Base-by-base conservation (phyloP, 164 flowering plant species). In the Brasenia schreberi region DNA sequence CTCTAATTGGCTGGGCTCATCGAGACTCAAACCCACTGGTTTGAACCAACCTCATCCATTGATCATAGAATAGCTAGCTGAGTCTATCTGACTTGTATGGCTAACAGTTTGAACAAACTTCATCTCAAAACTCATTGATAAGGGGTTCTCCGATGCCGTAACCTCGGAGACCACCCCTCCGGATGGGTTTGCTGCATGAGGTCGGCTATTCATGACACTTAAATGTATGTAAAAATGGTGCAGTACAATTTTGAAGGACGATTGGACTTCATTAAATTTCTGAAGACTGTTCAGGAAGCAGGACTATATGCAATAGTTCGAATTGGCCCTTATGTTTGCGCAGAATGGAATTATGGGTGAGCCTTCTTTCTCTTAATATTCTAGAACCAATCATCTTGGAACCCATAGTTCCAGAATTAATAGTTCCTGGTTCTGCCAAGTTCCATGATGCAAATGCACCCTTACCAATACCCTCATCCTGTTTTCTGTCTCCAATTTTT, bases 331-430 rank as follows among this genome's bases (percentile, higher is more conserved):
- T 86, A 85, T 70, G 85, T 81, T 52, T 84, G 90, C 72, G 92
- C 85, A 18, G 92, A 90, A 71, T 90, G 97, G 97, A 88, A 79
- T 43, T 90, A 86, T 63, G 93, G 93, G 93, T 87, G 78, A 9
- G 7, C 63, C 45, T 17, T 4, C 4, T 66, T 39, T 18, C 19
- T 43, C 6, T 14, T 11, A 14, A 61, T 62, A 6, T 10, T 16
- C 4, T 66, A 14, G 27, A 56, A 4, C 4, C 11, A 5, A 23
- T 23, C 0, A 23, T 23, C 27, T 23, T 23, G 27, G 27, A 23
- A 23, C 27, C 27, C 27, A 23, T 23, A 23, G 27, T 23, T 23
- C 0, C 27, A 23, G 27, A 23, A 23, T 23, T 11, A 56, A 56
- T 56, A 60, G 63, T 60, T 60, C 63, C 7, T 58, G 11, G 16